Base-by-base conservation (phyloP, 2,329 filamentous ascomycete species). In the Pseudonectria buxi region DNA sequence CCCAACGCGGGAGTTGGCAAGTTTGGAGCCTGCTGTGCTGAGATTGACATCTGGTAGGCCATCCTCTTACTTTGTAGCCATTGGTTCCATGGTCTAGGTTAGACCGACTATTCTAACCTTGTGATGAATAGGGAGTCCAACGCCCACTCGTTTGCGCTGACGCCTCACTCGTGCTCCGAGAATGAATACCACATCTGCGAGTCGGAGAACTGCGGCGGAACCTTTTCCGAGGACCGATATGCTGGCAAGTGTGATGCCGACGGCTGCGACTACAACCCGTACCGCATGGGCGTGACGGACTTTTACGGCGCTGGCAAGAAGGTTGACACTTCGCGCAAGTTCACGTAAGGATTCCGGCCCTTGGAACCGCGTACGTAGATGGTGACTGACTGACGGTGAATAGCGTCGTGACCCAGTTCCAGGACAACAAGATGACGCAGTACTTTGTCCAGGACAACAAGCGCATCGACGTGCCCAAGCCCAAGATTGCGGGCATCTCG, bases 31-130 rank as follows among this genome's bases (percentile, higher is more conserved):
- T 75, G 71, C 63, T 75, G 71, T 46, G 70, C 69, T 45, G 71
- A 74, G 48, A 65, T 74, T 53, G 71, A 74, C 38, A 71, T 74
- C 44, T 74, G 70, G 68, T 71, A 75, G 40, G 69, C 70, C 33
- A 75, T 74, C 56, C 58, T 58, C 14, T 53, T 53, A 4, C 54
- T 71, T 4, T 67, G 58, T 13, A n/a, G n/a, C n/a, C n/a, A n/a
- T n/a, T n/a, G n/a, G n/a, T n/a, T n/a, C n/a, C n/a, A n/a, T n/a
- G n/a, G n/a, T n/a, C n/a, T n/a, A n/a, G n/a, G n/a, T n/a, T n/a
- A n/a, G 9, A 22, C 18, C 5, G 18, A 22, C 18, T 22, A 9
- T 6, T 9, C 18, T 6, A 9, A 9, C 9, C 9, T 22, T 9
- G 18, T 22, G 5, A 9, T 5, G 9, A 22, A 22, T 22, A 22